A percentile compares a stretch with the other conserved stretches of the same genome.
Evolutionary conservation across 257 asterid genomes (phyloP).

Genomic region (Eucommia ulmoides): DNA sequence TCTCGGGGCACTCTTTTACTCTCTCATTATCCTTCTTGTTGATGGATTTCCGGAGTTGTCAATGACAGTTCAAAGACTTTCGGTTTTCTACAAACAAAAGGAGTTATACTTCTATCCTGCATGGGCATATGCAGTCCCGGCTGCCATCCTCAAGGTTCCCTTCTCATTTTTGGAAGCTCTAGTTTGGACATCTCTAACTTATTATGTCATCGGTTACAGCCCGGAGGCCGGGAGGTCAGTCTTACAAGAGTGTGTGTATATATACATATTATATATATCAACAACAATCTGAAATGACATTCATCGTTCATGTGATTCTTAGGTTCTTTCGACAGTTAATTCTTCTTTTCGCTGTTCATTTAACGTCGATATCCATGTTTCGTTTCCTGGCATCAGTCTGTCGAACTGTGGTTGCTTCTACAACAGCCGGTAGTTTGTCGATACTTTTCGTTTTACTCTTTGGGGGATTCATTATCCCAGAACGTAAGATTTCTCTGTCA

Average conservation of each 20-base stretch:
- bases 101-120: constrained; percentile 41
- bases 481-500: constrained; percentile 21
- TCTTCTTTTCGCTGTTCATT: constrained; percentile 35
- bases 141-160: constrained; percentile 38
- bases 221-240: constrained; percentile 58
- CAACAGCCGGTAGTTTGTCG: constrained; percentile 33
- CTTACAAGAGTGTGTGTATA: neutral
- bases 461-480: constrained; percentile 57
- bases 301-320: constrained; percentile 5
- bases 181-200: constrained; percentile 47
- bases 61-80: constrained; percentile 33
- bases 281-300: too few relatives aligned
- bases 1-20: constrained; percentile 38
- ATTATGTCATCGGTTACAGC: constrained; percentile 35
- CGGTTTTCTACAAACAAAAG: constrained; percentile 44
- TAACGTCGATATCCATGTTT: constrained; percentile 44
- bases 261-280: neutral
- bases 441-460: constrained; percentile 26
- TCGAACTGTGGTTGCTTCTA: constrained; percentile 33
- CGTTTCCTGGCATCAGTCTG: constrained; percentile 52
- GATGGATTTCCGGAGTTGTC: constrained; percentile 46
- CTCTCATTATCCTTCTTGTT: constrained; percentile 31
- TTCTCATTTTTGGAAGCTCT: constrained; percentile 32
- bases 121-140: constrained; percentile 46
- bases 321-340: constrained; percentile 56